These are phyloP conservation scores for Calonectria montana DNA, from an alignment of 2,329 filamentous ascomycete species.

Conservation along the genomic window DNA sequence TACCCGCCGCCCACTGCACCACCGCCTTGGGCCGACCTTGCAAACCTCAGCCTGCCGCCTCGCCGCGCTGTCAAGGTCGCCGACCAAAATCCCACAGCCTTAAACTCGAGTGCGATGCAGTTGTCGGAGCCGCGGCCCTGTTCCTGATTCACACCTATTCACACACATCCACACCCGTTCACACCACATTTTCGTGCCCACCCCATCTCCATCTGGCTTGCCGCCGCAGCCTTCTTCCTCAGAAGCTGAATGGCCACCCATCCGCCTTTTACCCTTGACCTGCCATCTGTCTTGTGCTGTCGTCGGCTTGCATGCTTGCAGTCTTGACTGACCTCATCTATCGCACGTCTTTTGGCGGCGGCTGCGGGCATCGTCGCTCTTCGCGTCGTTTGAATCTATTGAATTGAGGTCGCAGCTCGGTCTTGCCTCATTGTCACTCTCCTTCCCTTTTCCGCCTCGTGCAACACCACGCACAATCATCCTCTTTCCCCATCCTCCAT, in stretches of 20 bases:
- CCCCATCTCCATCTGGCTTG: slow-evolving; percentile 10
- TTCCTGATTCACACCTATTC: slow-evolving; percentile 39
- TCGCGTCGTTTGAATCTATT: slow-evolving; percentile 28
- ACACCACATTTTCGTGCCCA: slow-evolving; percentile 13
- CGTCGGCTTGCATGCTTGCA: slow-evolving; percentile 9
- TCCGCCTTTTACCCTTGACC: slow-evolving; percentile 4
- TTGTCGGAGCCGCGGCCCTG: slow-evolving; percentile 28
- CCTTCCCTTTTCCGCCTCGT: slow-evolving; percentile 29
- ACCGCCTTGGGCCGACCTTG: neutral
- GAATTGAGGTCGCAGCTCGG: slow-evolving; percentile 29
- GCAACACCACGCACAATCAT: slow-evolving; percentile 23
- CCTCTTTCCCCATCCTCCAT: slow-evolving; percentile 28
- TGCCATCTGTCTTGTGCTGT: slow-evolving; percentile 11
- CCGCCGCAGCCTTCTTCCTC: slow-evolving; percentile 9
- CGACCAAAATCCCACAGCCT: slow-evolving; percentile 26
- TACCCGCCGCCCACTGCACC: slow-evolving; percentile 17
- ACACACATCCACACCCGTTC: slow-evolving; percentile 26
- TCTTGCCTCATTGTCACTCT: slow-evolving; percentile 29
- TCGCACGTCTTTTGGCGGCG: slow-evolving; percentile 12
- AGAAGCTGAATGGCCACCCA: slow-evolving; percentile 10
- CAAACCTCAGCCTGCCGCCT: slow-evolving; percentile 13
- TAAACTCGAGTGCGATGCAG: slow-evolving; percentile 28
- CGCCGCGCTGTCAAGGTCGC: slow-evolving; percentile 27
- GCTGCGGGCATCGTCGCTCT: slow-evolving; percentile 17
- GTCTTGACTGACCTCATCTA: slow-evolving; percentile 7